These are phyloP conservation scores for Eucalyptus marginata DNA, from an alignment of 345 rosid genomes.

Conservation along the genomic window DNA sequence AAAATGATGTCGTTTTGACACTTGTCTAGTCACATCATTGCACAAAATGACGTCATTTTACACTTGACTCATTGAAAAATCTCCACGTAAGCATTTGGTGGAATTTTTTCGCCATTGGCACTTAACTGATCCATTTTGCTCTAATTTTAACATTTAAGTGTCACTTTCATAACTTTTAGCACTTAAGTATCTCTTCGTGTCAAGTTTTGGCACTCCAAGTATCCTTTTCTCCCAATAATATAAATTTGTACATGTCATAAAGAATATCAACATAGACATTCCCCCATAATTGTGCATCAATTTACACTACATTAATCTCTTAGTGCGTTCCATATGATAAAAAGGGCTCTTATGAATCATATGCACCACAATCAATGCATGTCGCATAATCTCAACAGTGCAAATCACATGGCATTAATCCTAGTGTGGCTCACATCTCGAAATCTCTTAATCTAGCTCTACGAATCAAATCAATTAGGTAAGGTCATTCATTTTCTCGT, in stretches of 20 bases:
- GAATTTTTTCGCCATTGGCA: rapidly evolving
- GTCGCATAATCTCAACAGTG: background rate
- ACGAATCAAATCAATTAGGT: background rate
- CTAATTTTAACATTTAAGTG: too few relatives aligned
- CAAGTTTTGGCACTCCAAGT: too few relatives aligned
- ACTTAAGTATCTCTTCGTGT: too few relatives aligned
- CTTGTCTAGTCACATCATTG: too few relatives aligned
- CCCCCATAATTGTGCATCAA: background rate
- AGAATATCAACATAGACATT: background rate
- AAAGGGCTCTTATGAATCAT: background rate
- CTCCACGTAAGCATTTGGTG: too few relatives aligned
- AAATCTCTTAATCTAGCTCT: background rate
- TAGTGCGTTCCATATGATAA: background rate
- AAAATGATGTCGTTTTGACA: too few relatives aligned
- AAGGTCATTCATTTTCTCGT: background rate
- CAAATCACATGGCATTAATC: background rate
- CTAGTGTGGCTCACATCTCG: background rate
- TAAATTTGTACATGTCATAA: background rate
- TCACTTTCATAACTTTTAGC: too few relatives aligned
- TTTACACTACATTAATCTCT: background rate
- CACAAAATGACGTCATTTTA: rapidly evolving
- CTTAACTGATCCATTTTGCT: too few relatives aligned
- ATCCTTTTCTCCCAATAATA: background rate
- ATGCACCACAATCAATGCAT: background rate
- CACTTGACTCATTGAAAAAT: rapidly evolving